Evolutionary conservation across 2,329 filamentous ascomycete species (phyloP), one percentile per base, ranked within the genome.

Genomic region (Exophiala sideris): DNA sequence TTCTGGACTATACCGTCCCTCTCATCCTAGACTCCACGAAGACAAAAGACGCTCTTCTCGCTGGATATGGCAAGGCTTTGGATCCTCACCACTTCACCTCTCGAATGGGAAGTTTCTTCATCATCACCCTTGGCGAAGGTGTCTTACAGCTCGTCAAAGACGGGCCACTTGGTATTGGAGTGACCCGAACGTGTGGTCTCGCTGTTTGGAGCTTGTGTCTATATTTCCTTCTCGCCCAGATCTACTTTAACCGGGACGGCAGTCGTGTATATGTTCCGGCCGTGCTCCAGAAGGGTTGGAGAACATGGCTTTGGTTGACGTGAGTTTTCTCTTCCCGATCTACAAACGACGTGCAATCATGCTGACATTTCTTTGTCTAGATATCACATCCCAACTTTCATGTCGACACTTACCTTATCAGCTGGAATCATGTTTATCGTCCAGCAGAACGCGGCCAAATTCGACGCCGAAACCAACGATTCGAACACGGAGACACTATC

Each of bases 51-150:
- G 16, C 64, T 71, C 33, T 65, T 76, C 32, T 69, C 68, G 36
- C 66, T 74, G 20, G 68, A 7, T 78, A 76, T 54, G 74, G 72
- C 52, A 77, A 76, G 0, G 76, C 76, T 0, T 73, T 77, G 2
- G 75, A 79, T 52, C 74, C 79, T 48, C 68, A 73, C 9, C 76
- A 79, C 56, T 76, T 79, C 57, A 68, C 77, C 24, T 76, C 79
- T 55, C 72, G 76, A 9, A 75, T 77, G 66, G 75, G 74, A 0
- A 76, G 74, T 10, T 79, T 79, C 58, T 78, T 76, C 64, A 78
- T 79, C 58, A 78, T 79, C 53, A 76, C 76, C 20, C 70, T 79
- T 0, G 76, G 74, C 49, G 76, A 79, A 56, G 79, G 78, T 55
- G 68, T 78, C n/a, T 77, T 77, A 53, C 71, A 71, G 52, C 74